Evolutionary conservation across 352 stramenopile species (phyloP).

Genomic region (Phytophthora pisi): DNA sequence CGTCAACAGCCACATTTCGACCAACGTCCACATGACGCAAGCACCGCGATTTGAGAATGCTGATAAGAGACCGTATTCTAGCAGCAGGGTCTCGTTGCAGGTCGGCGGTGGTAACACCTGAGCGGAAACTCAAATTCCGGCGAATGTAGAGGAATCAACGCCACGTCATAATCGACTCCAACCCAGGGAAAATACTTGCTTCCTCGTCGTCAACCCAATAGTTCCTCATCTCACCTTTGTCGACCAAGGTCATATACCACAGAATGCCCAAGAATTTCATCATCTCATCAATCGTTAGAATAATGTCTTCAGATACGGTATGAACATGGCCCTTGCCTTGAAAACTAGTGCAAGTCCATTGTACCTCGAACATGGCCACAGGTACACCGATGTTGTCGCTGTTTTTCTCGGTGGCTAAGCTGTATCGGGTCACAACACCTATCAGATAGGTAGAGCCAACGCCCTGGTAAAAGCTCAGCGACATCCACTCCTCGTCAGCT

Average conservation of each 20-base stretch:
- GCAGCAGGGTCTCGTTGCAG: too few species aligned
- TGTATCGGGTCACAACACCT: neutral
- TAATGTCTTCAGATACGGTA: neutral
- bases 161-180: neutral
- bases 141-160: neutral
- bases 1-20: too few species aligned
- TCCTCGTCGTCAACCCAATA: neutral
- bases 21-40: too few species aligned
- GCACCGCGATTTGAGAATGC: too few species aligned
- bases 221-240: neutral
- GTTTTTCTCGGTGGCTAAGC: neutral
- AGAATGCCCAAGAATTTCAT: constrained; percentile 8
- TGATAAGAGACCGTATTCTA: too few species aligned
- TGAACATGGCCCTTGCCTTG: constrained; percentile 10
- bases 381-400: neutral
- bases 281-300: constrained; percentile 1
- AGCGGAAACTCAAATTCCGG: neutral
- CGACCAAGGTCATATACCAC: neutral
- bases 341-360: constrained; percentile 2
- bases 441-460: neutral
- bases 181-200: neutral
- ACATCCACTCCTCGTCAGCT: neutral
- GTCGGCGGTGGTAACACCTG: too few species aligned
- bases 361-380: neutral
- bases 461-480: neutral